Evolutionary conservation across 495 filamentous ascomycete genomes (phyloP).

Genomic region (Entonaema liquescens): DNA sequence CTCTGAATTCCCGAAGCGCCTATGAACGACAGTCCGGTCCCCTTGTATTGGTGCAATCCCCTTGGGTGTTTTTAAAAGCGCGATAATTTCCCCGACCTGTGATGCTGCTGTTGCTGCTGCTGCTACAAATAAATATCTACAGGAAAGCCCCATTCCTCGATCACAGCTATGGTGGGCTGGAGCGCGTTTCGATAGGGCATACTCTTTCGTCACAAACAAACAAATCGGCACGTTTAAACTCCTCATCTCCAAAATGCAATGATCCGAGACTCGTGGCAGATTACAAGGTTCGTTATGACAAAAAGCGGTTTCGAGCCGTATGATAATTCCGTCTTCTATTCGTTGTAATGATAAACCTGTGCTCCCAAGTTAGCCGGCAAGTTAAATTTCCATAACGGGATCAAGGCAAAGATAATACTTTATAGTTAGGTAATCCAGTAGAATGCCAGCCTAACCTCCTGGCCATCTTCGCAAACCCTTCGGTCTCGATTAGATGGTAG

Average conservation of each 20-base stretch:
- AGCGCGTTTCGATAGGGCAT: constrained; percentile 24
- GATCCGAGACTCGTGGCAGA: constrained; percentile 40
- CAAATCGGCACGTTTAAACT: constrained; percentile 23
- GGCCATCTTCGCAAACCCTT: constrained; percentile 98
- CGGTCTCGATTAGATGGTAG: constrained; percentile 96
- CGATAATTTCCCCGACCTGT: constrained; percentile 29
- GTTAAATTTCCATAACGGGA: not conserved
- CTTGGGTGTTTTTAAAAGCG: constrained; percentile 9
- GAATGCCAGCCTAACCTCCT: constrained; percentile 83
- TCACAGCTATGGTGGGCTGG: constrained; percentile 20
- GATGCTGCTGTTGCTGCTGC: constrained; percentile 20
- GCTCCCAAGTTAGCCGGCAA: constrained; percentile 40
- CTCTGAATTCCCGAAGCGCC: constrained; percentile 16
- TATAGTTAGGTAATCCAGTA: constrained; percentile 92
- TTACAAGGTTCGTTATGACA: constrained; percentile 39
- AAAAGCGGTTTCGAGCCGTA: constrained; percentile 30
- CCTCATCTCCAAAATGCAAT: constrained; percentile 35
- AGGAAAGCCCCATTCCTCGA: constrained; percentile 11
- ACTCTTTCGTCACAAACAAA: constrained; percentile 24
- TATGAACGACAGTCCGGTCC: constrained; percentile 16
- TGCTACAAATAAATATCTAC: constrained; percentile 35
- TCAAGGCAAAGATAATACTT: constrained; percentile 65
- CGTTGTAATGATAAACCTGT: constrained; percentile 91
- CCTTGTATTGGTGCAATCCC: constrained; percentile 16
- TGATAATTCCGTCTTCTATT: constrained; percentile 59